Conservation (phyloP, 768 basidiomycete species). For the Cystobasidium onofrii region DNA sequence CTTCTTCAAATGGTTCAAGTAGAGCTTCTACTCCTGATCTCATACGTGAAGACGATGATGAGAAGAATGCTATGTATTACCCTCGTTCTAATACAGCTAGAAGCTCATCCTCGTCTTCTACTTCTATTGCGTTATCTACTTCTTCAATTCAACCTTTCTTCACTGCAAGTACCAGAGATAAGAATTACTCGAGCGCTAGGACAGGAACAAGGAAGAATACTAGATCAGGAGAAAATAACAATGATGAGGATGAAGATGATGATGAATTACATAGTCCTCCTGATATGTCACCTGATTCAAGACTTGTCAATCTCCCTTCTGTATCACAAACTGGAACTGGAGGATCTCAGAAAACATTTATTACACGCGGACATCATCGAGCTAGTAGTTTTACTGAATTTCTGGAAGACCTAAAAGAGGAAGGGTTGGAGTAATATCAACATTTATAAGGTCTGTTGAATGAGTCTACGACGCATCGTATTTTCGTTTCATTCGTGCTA, state of each 20-base stretch:
- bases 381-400: slow-evolving; percentile 9
- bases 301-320: not conserved
- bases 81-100: not conserved
- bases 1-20: not conserved
- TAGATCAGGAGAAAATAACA: not conserved
- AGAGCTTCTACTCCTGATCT: slow-evolving; percentile 6
- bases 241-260: slow-evolving; percentile 7
- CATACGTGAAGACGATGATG: slow-evolving; percentile 27
- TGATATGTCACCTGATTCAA: not conserved
- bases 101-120: not conserved
- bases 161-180: not conserved
- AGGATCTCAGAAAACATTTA: not conserved
- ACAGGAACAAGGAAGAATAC: not conserved
- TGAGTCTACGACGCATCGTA: no score
- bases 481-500: no score
- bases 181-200: not conserved
- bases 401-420: slow-evolving; percentile 6
- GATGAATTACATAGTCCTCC: not conserved
- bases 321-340: no score
- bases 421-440: not conserved
- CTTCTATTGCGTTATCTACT: not conserved
- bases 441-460: no score
- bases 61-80: not conserved
- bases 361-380: not conserved
- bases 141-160: not conserved